phyloP scores from a whole-genome alignment of 805 yeast species.

The Yamadazyma nakazawae region DNA sequence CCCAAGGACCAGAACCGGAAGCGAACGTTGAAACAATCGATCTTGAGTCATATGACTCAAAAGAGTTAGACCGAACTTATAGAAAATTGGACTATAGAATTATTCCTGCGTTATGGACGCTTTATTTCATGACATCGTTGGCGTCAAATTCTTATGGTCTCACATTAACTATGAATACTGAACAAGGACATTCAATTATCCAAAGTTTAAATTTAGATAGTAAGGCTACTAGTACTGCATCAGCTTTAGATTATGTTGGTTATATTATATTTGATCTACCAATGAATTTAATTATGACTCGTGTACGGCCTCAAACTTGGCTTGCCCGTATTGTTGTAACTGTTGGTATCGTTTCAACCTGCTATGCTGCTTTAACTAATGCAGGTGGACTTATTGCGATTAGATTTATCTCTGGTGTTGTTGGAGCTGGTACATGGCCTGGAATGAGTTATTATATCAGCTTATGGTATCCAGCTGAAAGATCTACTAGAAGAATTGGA shows the following conservation, averaged over 20 bases:
- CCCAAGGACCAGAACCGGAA: background rate
- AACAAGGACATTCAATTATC: constrained; percentile 56
- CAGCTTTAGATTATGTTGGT: constrained; percentile 80
- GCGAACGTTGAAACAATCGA: background rate
- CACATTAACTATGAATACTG: constrained; percentile 73
- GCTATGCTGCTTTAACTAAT: constrained; percentile 60
- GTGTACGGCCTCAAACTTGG: constrained; percentile 82
- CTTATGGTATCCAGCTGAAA: constrained; percentile 78
- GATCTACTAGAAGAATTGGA: constrained; percentile 77
- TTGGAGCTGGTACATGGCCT: constrained; percentile 89
- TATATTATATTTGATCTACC: constrained; percentile 84
- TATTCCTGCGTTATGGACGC: constrained; percentile 78
- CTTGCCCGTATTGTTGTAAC: constrained; percentile 70
- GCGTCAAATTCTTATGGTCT: constrained; percentile 76
- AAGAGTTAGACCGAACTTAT: constrained; percentile 52
- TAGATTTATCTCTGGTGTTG: constrained; percentile 69
- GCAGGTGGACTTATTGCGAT: constrained; percentile 64
- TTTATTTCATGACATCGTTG: constrained; percentile 76
- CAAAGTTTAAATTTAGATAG: constrained; percentile 49
- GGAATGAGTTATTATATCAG: constrained; percentile 82
- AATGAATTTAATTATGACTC: constrained; percentile 83
- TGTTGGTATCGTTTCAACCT: constrained; percentile 74
- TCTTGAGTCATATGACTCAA: constrained; percentile 11
- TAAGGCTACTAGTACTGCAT: constrained; percentile 66
- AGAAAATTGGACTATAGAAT: constrained; percentile 65